Conservation (phyloP, 805 yeast species). For the Saccharomycopsis selenospora region DNA sequence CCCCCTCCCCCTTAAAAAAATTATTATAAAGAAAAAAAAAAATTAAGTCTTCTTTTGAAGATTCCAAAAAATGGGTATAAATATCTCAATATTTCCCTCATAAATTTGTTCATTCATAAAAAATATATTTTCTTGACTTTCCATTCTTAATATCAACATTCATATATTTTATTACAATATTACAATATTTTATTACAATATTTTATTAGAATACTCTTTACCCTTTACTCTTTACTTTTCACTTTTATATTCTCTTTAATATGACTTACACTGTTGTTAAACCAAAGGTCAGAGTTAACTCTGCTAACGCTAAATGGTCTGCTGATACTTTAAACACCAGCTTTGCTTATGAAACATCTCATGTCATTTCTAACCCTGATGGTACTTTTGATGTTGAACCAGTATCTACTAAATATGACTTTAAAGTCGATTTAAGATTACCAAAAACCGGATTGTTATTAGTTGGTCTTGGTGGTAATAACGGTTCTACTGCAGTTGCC, state of each 20-base stretch:
- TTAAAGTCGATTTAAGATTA: slow-evolving; percentile 72
- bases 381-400: slow-evolving; percentile 44
- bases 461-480: slow-evolving; percentile 95
- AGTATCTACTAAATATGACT: slow-evolving; percentile 64
- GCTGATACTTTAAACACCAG: slow-evolving; percentile 35
- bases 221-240: too few species aligned
- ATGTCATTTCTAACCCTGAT: slow-evolving; percentile 28
- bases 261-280: slow-evolving; percentile 3
- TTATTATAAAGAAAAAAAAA: too few species aligned
- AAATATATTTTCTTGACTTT: too few species aligned
- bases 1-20: too few species aligned
- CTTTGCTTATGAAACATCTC: slow-evolving; percentile 40
- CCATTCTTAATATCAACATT: too few species aligned
- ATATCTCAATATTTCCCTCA: too few species aligned
- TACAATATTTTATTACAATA: too few species aligned
- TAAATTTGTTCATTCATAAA: too few species aligned
- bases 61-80: too few species aligned
- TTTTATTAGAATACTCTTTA: too few species aligned
- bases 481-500: slow-evolving; percentile 86
- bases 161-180: too few species aligned
- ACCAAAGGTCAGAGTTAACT: slow-evolving; percentile 29
- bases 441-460: slow-evolving; percentile 86
- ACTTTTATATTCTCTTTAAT: background rate
- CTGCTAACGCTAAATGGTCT: slow-evolving; percentile 33
- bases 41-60: too few species aligned